A percentile compares a stretch with the other conserved stretches of the same genome.
Conservation (phyloP, 164 flowering plant genomes). For the Protea cynaroides region DNA sequence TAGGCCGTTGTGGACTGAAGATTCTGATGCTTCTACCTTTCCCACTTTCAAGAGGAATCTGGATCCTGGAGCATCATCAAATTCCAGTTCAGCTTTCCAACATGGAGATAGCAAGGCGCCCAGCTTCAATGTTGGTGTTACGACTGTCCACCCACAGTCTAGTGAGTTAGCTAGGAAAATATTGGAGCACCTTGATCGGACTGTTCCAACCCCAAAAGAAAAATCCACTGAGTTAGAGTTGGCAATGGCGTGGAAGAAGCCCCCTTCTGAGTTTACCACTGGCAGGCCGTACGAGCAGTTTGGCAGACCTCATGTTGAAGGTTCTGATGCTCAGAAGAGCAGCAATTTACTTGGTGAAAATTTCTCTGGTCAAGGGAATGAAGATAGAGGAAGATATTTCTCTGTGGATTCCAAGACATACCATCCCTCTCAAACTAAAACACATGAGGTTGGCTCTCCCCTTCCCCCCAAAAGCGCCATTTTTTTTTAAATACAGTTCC, state of each 20-base stretch:
- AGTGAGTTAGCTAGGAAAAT: slow-evolving; percentile 60
- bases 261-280: slow-evolving; percentile 25
- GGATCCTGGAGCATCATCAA: slow-evolving; percentile 29
- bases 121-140: slow-evolving; percentile 20
- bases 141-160: slow-evolving; percentile 48
- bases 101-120: slow-evolving; percentile 16
- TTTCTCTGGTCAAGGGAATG: slow-evolving; percentile 19
- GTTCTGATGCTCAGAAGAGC: slow-evolving; percentile 14
- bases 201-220: slow-evolving; percentile 50
- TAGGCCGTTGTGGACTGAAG: slow-evolving; percentile 18
- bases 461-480: no score
- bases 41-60: slow-evolving; percentile 32
- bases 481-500: no score
- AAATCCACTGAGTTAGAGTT: slow-evolving; percentile 57
- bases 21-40: slow-evolving; percentile 20
- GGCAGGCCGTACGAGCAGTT: slow-evolving; percentile 8
- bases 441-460: slow-evolving; percentile 26
- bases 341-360: slow-evolving; percentile 7
- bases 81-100: slow-evolving; percentile 23
- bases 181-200: slow-evolving; percentile 73
- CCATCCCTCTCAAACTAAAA: slow-evolving; percentile 10
- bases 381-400: slow-evolving; percentile 15
- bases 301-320: slow-evolving; percentile 11
- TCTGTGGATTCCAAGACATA: slow-evolving; percentile 16
- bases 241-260: slow-evolving; percentile 42